Evolutionary conservation across 306 rosid species (phyloP), one percentile per base, ranked within the genome.

Genomic region (Dalbergia cultrata): DNA sequence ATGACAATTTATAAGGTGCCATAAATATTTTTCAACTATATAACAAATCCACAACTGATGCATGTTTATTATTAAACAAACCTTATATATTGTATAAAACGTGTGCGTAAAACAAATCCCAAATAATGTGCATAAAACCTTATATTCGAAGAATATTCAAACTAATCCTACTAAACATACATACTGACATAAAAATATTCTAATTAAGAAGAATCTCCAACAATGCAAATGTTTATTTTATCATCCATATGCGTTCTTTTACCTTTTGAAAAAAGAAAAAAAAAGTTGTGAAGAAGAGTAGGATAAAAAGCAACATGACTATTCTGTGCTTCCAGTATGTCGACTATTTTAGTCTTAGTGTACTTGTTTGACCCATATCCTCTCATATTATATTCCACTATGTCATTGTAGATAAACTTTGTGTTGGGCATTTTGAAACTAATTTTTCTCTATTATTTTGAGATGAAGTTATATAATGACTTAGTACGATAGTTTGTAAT

Each of bases 101-200:
- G n/a, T 22, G 57, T 67, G 53, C 35, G 35, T 67, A 63, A 64
- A 66, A 47, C 14, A 67, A 45, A 67, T 57, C 34, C 39, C 35
- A 58, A 47, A 57, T 74, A n/a, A 5, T 52, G n/a, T 44, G n/a
- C n/a, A n/a, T n/a, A n/a, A n/a, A n/a, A n/a, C 57, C 22, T 14
- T 66, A n/a, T n/a, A n/a, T n/a, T 65, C 53, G 8, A 66, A 66
- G 74, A 78, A 47, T n/a, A 69, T 13, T 67, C 76, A 57, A 53
- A 56, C 26, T 16, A 60, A 45, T 37, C 77, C 43, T 8, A 9
- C 64, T 39, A 22, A 72, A 67, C 26, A 41, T 16, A 64, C 17
- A 4, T 2, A n/a, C n/a, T n/a, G n/a, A 49, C 10, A 26, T 52
- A 76, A 8, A 19, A 9, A 0, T 22, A 19, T 21, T 39, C 43